Conservation (phyloP, 441 rosid genomes). For the Hura crepitans region DNA sequence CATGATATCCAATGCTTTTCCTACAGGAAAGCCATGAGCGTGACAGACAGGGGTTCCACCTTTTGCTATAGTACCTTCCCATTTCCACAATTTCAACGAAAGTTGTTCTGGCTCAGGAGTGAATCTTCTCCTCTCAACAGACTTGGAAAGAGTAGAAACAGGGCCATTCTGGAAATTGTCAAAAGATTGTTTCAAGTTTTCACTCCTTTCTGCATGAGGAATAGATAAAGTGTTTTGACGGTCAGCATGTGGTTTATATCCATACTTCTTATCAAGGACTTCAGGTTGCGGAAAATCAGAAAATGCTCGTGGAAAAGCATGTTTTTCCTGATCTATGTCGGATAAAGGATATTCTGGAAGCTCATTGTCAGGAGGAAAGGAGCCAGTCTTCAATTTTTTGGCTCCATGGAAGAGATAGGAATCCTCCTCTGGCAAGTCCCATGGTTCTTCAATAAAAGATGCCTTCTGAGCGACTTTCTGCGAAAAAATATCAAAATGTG, state of each 20-base stretch:
- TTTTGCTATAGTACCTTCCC: conserved; percentile 98
- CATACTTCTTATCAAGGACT: conserved; percentile 41
- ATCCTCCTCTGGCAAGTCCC: conserved; percentile 85
- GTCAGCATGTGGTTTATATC: conserved; percentile 50
- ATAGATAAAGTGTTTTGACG: conserved; percentile 29
- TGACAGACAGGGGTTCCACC: conserved; percentile 92
- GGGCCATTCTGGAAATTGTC: conserved; percentile 46
- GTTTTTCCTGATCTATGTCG: conserved; percentile 57
- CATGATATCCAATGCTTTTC: conserved; percentile 74
- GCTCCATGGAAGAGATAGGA: conserved; percentile 47
- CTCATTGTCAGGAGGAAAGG: conserved; percentile 62
- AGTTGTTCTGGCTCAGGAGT: conserved; percentile 53
- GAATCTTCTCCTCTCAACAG: conserved; percentile 55
- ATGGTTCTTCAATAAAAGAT: conserved; percentile 57
- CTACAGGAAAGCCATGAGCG: conserved; percentile 93
- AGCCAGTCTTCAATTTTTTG: conserved; percentile 64
- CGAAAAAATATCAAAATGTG: conserved; percentile 40
- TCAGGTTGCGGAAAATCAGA: conserved; percentile 57
- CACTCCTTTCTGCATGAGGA: conserved; percentile 48
- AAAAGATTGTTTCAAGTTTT: conserved; percentile 44
- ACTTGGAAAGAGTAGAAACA: conserved; percentile 38
- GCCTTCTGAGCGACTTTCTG: conserved; percentile 40
- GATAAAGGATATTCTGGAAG: conserved; percentile 61
- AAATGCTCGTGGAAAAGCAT: conserved; percentile 36
- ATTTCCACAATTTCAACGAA: conserved; percentile 82